Evolutionary conservation across 2,329 filamentous ascomycete genomes (phyloP).

Genomic region (Arthrobotrys musiformis): DNA sequence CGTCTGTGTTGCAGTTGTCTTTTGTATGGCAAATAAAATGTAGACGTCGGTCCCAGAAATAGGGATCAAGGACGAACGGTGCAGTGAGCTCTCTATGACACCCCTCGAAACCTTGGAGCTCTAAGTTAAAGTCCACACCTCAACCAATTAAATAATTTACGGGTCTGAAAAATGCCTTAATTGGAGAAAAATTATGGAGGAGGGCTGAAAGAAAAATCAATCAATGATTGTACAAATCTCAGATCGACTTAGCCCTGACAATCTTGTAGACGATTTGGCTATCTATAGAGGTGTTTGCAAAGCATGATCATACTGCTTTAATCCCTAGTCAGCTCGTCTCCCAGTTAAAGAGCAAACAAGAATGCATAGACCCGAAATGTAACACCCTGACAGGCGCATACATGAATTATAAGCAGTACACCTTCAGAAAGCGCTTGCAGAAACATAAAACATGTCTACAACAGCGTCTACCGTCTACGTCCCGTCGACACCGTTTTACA

Average conservation of each 20-base stretch:
- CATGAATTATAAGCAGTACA: not conserved
- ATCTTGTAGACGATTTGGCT: not conserved
- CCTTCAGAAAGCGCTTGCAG: constrained; percentile 23
- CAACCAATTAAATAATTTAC: constrained; percentile 5
- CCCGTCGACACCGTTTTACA: not conserved
- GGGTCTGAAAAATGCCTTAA: not conserved
- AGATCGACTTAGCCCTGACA: constrained; percentile 22
- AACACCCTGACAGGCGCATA: not conserved
- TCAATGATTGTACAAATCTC: not conserved
- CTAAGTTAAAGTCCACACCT: too few species aligned
- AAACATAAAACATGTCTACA: constrained; percentile 19
- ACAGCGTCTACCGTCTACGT: constrained; percentile 6
- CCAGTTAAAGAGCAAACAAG: not conserved
- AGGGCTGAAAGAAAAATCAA: constrained; percentile 18
- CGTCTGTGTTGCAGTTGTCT: constrained; percentile 1
- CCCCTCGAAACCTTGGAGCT: not conserved
- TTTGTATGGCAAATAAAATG: not conserved
- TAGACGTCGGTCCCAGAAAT: not conserved
- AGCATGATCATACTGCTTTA: constrained; percentile 8
- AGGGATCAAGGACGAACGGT: not conserved
- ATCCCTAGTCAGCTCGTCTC: constrained; percentile 15
- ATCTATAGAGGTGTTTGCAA: constrained; percentile 5
- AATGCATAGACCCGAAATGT: not conserved
- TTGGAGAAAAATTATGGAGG: not conserved
- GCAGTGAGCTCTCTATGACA: constrained; percentile 25